phyloP scores from a whole-genome alignment of 805 yeast genomes.

The Komagataella pastoris region DNA sequence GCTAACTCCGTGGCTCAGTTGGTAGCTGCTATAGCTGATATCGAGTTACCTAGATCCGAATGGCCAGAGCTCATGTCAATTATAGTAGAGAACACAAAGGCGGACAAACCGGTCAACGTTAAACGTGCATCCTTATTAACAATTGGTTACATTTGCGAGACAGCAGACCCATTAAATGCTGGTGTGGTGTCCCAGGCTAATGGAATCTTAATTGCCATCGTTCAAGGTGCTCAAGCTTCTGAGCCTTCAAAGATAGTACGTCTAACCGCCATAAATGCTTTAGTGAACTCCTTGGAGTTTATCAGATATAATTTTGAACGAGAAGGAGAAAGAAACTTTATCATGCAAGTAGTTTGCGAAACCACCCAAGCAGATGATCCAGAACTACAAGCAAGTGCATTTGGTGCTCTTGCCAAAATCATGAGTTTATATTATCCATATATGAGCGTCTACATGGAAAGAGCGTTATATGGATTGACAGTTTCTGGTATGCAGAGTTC shows the following conservation, averaged over 20 bases:
- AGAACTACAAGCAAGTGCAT: conserved; percentile 86
- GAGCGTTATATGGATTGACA: conserved; percentile 83
- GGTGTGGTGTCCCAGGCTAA: conserved; percentile 75
- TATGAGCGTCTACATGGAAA: conserved; percentile 95
- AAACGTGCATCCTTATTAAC: conserved; percentile 81
- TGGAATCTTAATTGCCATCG: conserved; percentile 89
- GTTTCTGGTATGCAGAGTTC: conserved; percentile 80
- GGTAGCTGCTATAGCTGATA: conserved; percentile 94
- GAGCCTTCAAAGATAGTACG: conserved; percentile 71
- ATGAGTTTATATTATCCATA: conserved; percentile 79
- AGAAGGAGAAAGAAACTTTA: conserved; percentile 91
- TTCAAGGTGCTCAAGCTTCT: conserved; percentile 84
- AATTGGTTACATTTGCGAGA: conserved; percentile 93
- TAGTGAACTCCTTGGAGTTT: conserved; percentile 82
- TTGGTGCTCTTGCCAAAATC: conserved; percentile 87
- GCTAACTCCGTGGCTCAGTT: conserved; percentile 86
- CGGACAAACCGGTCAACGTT: conserved; percentile 63
- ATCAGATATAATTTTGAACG: conserved; percentile 79
- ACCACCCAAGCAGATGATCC: conserved; percentile 84
- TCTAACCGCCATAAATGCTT: conserved; percentile 82
- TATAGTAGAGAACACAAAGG: conserved; percentile 76
- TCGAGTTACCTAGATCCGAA: conserved; percentile 75
- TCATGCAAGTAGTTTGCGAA: conserved; percentile 98
- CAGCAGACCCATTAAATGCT: conserved; percentile 72
- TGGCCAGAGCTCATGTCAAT: conserved; percentile 82